These are phyloP conservation scores for Trapa bicornis DNA, from an alignment of 345 rosid genomes.

Conservation along the genomic window DNA sequence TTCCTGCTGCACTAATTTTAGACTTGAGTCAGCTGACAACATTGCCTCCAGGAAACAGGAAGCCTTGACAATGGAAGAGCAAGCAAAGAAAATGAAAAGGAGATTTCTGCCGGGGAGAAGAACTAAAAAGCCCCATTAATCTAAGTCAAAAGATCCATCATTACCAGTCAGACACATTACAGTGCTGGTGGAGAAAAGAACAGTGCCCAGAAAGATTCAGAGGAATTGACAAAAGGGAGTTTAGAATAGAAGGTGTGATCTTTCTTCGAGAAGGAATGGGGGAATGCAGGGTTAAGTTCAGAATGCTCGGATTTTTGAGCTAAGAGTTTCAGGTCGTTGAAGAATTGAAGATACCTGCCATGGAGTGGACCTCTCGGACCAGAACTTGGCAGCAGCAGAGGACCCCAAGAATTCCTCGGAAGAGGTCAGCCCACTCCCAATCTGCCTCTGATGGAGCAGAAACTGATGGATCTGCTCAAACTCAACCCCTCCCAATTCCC, in stretches of 20 bases:
- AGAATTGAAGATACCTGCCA: conserved; percentile 38
- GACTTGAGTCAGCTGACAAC: too few relatives aligned
- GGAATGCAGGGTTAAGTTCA: background rate
- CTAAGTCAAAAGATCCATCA: background rate
- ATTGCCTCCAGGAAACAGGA: background rate
- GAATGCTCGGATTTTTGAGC: too few relatives aligned
- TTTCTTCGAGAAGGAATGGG: background rate
- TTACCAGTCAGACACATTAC: background rate
- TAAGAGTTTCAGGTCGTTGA: too few relatives aligned
- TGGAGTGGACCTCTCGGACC: conserved; percentile 38
- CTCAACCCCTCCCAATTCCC: conserved; percentile 5
- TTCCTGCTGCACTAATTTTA: too few relatives aligned
- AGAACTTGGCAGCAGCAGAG: conserved; percentile 43
- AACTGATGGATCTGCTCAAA: conserved; percentile 8
- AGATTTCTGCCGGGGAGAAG: too few relatives aligned
- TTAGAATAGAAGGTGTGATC: background rate
- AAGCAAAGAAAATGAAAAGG: too few relatives aligned
- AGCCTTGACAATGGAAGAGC: too few relatives aligned
- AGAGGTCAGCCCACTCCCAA: conserved; percentile 25
- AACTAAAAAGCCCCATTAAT: too few relatives aligned
- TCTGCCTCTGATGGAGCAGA: conserved; percentile 8
- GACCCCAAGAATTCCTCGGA: conserved; percentile 22
- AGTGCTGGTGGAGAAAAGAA: background rate
- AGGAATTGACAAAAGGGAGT: too few relatives aligned
- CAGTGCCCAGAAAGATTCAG: background rate